These are phyloP conservation scores for Leptographium galeiforme DNA, from an alignment of 2,329 filamentous ascomycete species.

Conservation along the genomic window DNA sequence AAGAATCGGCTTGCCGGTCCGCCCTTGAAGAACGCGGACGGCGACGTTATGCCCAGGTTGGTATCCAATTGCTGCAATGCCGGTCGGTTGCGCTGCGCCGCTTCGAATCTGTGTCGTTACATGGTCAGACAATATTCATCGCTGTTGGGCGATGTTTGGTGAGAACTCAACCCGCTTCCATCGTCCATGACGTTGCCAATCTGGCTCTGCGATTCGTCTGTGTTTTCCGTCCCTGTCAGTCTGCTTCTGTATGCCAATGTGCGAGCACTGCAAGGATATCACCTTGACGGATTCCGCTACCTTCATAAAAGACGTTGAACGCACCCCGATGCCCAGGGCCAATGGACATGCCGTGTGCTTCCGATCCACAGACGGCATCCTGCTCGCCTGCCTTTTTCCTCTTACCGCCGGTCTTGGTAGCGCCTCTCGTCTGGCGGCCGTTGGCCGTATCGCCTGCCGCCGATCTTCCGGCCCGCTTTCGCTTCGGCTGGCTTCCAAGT, in stretches of 20 bases:
- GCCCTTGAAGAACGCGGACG: constrained; percentile 4
- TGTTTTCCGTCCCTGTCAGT: not conserved
- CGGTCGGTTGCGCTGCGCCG: constrained; percentile 1
- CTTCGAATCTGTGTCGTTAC: constrained; percentile 4
- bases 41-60: constrained; percentile 8
- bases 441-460: not conserved
- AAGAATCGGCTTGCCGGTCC: constrained; percentile 3
- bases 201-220: not conserved
- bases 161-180: constrained; percentile 8
- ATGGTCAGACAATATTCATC: not conserved
- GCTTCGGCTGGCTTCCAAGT: not conserved
- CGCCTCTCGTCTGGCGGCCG: not conserved
- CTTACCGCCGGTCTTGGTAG: not conserved
- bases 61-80: constrained; percentile 10
- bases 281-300: constrained; percentile 1
- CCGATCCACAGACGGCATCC: not conserved
- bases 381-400: not conserved
- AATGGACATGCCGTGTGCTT: not conserved
- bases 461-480: constrained; percentile 1
- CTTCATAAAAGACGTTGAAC: constrained; percentile 9
- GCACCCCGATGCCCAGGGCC: not conserved
- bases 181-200: constrained; percentile 3
- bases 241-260: too few species aligned
- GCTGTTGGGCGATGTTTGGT: not conserved
- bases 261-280: not conserved